Base-by-base conservation (phyloP, 371 early-diverging fungal species). In the Mortierella sp. region DNA sequence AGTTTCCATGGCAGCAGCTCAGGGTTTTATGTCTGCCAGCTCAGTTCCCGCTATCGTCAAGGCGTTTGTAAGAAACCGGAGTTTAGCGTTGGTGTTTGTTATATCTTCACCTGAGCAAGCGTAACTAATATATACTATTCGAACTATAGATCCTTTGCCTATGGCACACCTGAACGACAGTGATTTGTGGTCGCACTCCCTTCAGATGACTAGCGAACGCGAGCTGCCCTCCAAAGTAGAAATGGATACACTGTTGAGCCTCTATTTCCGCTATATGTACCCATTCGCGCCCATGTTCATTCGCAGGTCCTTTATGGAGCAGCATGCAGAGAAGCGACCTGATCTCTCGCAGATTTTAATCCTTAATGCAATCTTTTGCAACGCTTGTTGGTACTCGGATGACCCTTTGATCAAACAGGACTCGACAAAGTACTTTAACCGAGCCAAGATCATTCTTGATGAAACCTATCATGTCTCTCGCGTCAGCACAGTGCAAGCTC, bases 201-300 rank as follows among this genome's bases (percentile, higher is more conserved):
- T 81, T 9, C 75, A 81, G 61, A 81, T 81, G 81, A 81, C 81
- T 5, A 81, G 81, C 54, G 81, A 81, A 24, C 75, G 76, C n/a
- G 81, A 81, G 54, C 26, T 81, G 37, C 81, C 81, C 0, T 16
- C 81, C 8, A 75, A 66, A 55, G 65, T 61, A 40, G 81, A 81
- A 55, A 81, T 81, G 81, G 76, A 75, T 32, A 70, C 47, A 37
- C 40, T 81, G n/a, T 59, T 81, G n/a, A 51, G 67, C 16, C 76
- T 81, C 26, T 81, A 75, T 60, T 81, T 81, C 69, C 75, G 81
- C 10, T 81, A 75, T 73, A 81, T 81, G 81, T 81, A 81, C 43
- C 81, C 81, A 20, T 81, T 81, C 49, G 81, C 81, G 3, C 81
- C 81, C 57, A 81, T 81, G 81, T 81, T 81, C 76, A 75, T 81